These are phyloP conservation scores for Mycena vulgaris DNA, from an alignment of 768 basidiomycete species.

Conservation along the genomic window DNA sequence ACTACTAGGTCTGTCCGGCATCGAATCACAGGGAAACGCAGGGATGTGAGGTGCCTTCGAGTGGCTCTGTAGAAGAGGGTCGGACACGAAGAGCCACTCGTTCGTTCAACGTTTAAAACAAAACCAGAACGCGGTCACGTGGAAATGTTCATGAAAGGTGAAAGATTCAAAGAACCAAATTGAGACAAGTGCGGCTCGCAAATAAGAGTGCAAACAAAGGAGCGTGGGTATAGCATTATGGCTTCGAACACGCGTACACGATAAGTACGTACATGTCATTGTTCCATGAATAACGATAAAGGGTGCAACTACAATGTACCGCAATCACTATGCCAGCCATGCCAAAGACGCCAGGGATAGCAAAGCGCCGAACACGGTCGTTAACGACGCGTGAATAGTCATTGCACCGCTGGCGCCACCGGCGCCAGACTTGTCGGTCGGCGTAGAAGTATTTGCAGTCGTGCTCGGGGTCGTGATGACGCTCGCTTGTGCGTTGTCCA, in stretches of 20 bases:
- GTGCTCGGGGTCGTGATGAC: background rate
- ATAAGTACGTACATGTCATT: background rate
- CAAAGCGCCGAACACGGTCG: constrained; percentile 7
- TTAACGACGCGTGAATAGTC: background rate
- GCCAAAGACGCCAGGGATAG: constrained; percentile 11
- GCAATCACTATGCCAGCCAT: constrained; percentile 1
- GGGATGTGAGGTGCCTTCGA: no score
- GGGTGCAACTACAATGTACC: background rate
- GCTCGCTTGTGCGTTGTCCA: constrained; percentile 26
- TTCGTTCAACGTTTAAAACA: no score
- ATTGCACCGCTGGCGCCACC: constrained; percentile 14
- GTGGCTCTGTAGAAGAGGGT: no score
- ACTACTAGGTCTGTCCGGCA: background rate
- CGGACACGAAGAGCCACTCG: no score
- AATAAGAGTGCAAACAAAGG: constrained; percentile 6
- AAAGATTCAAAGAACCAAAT: no score
- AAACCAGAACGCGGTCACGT: background rate
- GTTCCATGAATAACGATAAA: constrained; percentile 7
- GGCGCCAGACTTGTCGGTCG: background rate
- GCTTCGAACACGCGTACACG: no score
- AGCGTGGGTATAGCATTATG: constrained; percentile 20
- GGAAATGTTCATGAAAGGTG: background rate
- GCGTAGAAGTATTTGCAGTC: background rate
- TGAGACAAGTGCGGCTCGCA: no score
- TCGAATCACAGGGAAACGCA: background rate